Base-by-base conservation (phyloP, 352 stramenopile species). In the Phytophthora gonapodyides region DNA sequence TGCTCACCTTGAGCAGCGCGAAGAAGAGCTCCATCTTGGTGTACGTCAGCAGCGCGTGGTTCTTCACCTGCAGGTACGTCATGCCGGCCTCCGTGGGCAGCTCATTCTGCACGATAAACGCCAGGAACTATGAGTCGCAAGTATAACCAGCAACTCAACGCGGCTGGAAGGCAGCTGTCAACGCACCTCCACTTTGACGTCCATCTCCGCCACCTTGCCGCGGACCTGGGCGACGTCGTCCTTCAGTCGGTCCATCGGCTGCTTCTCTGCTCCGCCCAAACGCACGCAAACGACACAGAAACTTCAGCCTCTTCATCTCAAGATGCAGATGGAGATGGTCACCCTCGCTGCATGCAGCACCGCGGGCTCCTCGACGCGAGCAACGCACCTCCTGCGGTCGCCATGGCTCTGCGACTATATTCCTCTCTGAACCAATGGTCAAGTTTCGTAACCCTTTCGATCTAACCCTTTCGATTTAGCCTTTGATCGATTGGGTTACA, bases 11-110 rank as follows among this genome's bases (percentile, higher is more conserved):
- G 51, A 93, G 86, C 46, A 95, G 36, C 5, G 83, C 66, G 59
- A 91, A 95, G 64, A 88, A 95, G 30, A 95, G 80, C 69, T 93
- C 85, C 72, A 95, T 80, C 64, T 93, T 93, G 46, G 84, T 93
- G 80, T 95, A 95, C 46, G 71, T 85, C 49, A 95, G 72, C 54
- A 95, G 70, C 50, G 82, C 84, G 56, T 95, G 86, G 77, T 92
- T 95, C 75, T 95, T 95, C 58, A 95, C 84, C 58, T 95, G 86
- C 60, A 95, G 50, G 56, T 86, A 91, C 46, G 80, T 80, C 76
- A 95, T 90, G 44, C 86, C 86, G 15, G 64, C 48, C 21, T 87
- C 71, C 1, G 84, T 91, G 42, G 71, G 34, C 38, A 93, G 61
- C 27, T 92, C 75, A 44, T 67, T 76, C 80, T 93, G 67, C 24